Base-by-base conservation (phyloP, 2,329 filamentous ascomycete species). In the Trichoderma oligosporum region DNA sequence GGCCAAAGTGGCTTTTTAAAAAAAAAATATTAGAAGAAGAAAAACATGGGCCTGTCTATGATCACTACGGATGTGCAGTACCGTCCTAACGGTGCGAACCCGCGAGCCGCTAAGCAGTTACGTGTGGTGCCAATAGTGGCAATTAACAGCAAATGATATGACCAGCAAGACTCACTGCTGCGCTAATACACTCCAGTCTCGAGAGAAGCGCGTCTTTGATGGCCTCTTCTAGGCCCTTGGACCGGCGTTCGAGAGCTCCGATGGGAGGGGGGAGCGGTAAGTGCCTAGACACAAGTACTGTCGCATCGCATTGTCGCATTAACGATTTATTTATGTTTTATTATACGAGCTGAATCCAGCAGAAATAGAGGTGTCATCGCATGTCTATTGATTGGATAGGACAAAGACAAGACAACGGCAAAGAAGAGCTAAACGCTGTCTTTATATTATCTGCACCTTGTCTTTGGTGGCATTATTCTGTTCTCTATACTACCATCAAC, bases 1-100 rank as follows among this genome's bases (percentile, higher is more conserved):
- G 51, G 39, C 51, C 22, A 36, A 36, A 18, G 54, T 57, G 45
- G 54, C 45, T 47, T 41, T 25, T n/a, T n/a, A n/a, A n/a, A n/a
- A n/a, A n/a, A n/a, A n/a, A n/a, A n/a, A n/a, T n/a, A n/a, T n/a
- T n/a, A n/a, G n/a, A n/a, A n/a, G n/a, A n/a, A n/a, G n/a, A n/a
- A n/a, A n/a, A n/a, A n/a, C 24, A 18, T 31, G 20, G 38, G 25
- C 44, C 27, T 33, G 29, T n/a, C n/a, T n/a, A n/a, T n/a, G 44
- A 22, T 20, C 44, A 33, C n/a, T 38, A n/a, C 36, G 36, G 36
- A 31, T 29, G 39, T 7, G 51, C 38, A 20, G 51, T 46, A 20
- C 49, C 49, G 38, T 6, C 49, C 18, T 46, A 54, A 35, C 51
- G 51, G 51, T 27, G 51, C 51, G 31, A 54, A 27, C 39, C 51